Conservation (phyloP, 495 filamentous ascomycete genomes). For the Wilcoxina mikolae region DNA sequence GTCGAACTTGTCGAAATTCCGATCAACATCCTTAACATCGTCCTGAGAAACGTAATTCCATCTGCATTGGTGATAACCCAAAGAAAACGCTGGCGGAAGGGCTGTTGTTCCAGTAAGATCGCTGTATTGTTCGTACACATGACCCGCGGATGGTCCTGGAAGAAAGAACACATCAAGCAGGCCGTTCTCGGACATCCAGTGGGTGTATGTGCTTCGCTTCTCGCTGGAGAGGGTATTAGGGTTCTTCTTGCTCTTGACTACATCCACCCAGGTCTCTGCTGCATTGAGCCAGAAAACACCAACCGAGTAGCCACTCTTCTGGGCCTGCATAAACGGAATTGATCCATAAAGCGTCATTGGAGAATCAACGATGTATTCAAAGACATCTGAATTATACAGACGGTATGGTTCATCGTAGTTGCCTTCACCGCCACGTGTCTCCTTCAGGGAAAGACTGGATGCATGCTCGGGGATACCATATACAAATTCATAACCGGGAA, state of each 20-base stretch:
- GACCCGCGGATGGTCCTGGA: constrained; percentile 69
- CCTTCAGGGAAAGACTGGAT: constrained; percentile 68
- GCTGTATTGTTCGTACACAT: constrained; percentile 64
- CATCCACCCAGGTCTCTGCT: constrained; percentile 93
- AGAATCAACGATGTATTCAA: constrained; percentile 91
- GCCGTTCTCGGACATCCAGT: constrained; percentile 92
- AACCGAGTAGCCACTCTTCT: constrained; percentile 80
- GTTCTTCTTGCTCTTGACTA: constrained; percentile 72
- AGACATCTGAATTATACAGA: constrained; percentile 89
- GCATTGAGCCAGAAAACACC: constrained; percentile 98
- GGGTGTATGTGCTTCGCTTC: constrained; percentile 67
- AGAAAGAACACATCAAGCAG: constrained; percentile 87
- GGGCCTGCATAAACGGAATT: constrained; percentile 95
- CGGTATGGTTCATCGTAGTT: constrained; percentile 87
- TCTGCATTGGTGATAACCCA: constrained; percentile 91
- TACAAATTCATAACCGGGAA: constrained; percentile 80
- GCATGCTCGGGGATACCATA: constrained; percentile 93
- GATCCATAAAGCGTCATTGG: constrained; percentile 97
- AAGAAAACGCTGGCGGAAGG: constrained; percentile 77
- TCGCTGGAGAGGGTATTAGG: constrained; percentile 58
- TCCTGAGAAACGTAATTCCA: constrained; percentile 98
- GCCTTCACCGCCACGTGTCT: constrained; percentile 75
- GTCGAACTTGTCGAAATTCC: constrained; percentile 83
- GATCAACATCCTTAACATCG: constrained; percentile 89
- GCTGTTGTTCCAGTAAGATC: constrained; percentile 90